Percentiles rank a stretch among this genome's conserved stretches.
Conservation (phyloP, 1,284 basidiomycete species). For the Phlebopus sp. region DNA sequence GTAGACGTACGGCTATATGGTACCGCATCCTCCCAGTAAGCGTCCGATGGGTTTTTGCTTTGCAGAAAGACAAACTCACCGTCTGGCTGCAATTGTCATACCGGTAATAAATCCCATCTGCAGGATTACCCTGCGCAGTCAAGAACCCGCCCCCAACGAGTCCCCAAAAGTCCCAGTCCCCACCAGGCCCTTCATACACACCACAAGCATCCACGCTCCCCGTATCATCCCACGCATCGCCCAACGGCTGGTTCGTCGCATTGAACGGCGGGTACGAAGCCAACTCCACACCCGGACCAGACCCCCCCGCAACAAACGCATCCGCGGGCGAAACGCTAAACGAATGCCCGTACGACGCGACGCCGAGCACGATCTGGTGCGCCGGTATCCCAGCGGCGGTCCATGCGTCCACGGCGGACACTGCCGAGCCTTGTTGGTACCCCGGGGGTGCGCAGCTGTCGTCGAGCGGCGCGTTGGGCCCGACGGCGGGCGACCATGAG, state of each 20-base stretch:
- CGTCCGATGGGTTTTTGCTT: not conserved
- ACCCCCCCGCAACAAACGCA: slow-evolving; percentile 32
- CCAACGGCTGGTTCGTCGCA: slow-evolving; percentile 34
- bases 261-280: slow-evolving; percentile 40
- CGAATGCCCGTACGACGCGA: slow-evolving; percentile 55
- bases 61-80: slow-evolving; percentile 32
- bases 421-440: slow-evolving; percentile 60
- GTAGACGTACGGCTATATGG: slow-evolving; percentile 45
- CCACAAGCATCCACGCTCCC: slow-evolving; percentile 40
- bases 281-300: slow-evolving; percentile 24
- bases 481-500: slow-evolving; percentile 43
- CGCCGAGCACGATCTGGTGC: slow-evolving; percentile 62
- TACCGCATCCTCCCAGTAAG: not conserved
- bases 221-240: slow-evolving; percentile 41
- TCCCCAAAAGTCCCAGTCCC: slow-evolving; percentile 42
- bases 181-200: slow-evolving; percentile 31
- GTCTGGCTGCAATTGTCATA: slow-evolving; percentile 50
- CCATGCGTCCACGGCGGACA: slow-evolving; percentile 62
- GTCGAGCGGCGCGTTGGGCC: slow-evolving; percentile 69
- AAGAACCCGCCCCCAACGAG: slow-evolving; percentile 42
- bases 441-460: slow-evolving; percentile 54
- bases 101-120: slow-evolving; percentile 38
- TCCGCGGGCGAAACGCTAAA: slow-evolving; percentile 35
- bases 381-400: slow-evolving; percentile 59
- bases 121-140: slow-evolving; percentile 33